These are phyloP conservation scores for Didymella arachidicola DNA, from an alignment of 2,329 filamentous ascomycete species.

Conservation along the genomic window DNA sequence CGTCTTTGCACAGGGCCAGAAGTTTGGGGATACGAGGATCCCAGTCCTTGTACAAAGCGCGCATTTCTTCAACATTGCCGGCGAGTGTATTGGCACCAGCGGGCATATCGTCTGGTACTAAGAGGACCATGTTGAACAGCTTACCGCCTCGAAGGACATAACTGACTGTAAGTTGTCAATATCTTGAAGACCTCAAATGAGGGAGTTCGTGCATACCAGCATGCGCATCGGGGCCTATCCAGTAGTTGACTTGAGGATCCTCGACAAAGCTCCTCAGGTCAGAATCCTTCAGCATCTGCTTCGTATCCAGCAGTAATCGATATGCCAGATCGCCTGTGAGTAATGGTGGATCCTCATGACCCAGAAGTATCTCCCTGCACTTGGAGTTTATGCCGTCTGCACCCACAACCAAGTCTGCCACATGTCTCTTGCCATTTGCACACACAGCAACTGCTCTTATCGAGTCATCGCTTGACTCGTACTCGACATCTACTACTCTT, in stretches of 20 bases:
- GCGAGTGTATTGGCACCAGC: constrained; percentile 55
- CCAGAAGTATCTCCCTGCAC: constrained; percentile 56
- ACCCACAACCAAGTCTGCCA: constrained; percentile 58
- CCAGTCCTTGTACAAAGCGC: constrained; percentile 63
- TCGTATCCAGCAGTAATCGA: constrained; percentile 56
- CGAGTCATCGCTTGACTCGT: constrained; percentile 38
- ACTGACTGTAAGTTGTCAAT: constrained; percentile 51
- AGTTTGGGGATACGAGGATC: constrained; percentile 64
- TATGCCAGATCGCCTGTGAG: constrained; percentile 62
- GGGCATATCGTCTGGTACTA: constrained; percentile 61
- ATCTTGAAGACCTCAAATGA: neutral
- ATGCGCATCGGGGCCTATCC: constrained; percentile 60
- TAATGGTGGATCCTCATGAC: constrained; percentile 56
- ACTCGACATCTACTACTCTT: constrained; percentile 54
- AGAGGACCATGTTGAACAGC: constrained; percentile 61
- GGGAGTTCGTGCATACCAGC: constrained; percentile 42
- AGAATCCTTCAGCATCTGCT: constrained; percentile 57
- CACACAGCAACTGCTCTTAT: constrained; percentile 51
- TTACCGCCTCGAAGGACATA: constrained; percentile 59
- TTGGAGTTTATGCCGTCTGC: constrained; percentile 59
- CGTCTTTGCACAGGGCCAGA: constrained; percentile 63
- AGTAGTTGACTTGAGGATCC: constrained; percentile 61
- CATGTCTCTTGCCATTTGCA: constrained; percentile 47
- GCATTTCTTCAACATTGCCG: constrained; percentile 63
- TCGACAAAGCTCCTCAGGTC: constrained; percentile 57